phyloP scores from a whole-genome alignment of 495 filamentous ascomycete species.

The Mytilinidion resinicola region DNA sequence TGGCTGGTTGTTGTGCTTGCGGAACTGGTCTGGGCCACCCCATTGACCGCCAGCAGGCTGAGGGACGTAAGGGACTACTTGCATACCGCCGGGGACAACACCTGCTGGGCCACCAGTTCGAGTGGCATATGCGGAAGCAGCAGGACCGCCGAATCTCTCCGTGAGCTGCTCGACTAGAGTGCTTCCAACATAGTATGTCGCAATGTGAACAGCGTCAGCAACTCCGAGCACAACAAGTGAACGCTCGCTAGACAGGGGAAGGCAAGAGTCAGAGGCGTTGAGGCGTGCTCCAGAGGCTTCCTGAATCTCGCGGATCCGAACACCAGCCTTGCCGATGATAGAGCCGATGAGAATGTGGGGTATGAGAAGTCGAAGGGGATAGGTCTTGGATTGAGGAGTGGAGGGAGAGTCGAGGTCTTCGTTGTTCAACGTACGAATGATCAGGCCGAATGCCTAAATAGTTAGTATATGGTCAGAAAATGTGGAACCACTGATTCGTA shows the following conservation, averaged over 20 bases:
- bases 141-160: constrained; percentile 90
- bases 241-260: constrained; percentile 89
- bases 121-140: constrained; percentile 93
- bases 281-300: constrained; percentile 93
- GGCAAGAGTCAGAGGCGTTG: constrained; percentile 90
- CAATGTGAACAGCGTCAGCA: constrained; percentile 82
- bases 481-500: constrained; percentile 36
- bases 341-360: constrained; percentile 97
- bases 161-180: constrained; percentile 94
- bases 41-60: constrained; percentile 88
- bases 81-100: constrained; percentile 92
- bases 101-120: constrained; percentile 89
- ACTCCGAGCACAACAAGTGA: constrained; percentile 68
- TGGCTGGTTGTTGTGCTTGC: constrained; percentile 58
- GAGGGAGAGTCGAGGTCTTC: constrained; percentile 82
- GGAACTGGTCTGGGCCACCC: constrained; percentile 82
- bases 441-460: constrained; percentile 85
- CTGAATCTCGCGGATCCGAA: constrained; percentile 96
- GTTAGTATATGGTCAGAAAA: constrained; percentile 13
- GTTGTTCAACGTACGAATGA: constrained; percentile 96
- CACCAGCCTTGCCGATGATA: constrained; percentile 94
- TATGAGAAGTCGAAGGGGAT: constrained; percentile 89
- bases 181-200: constrained; percentile 94
- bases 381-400: constrained; percentile 89
- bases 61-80: constrained; percentile 91